A percentile compares a stretch with the other conserved stretches of the same genome.
Evolutionary conservation across 2,329 filamentous ascomycete species (phyloP).

Genomic region (Fusarium guadeloupense): DNA sequence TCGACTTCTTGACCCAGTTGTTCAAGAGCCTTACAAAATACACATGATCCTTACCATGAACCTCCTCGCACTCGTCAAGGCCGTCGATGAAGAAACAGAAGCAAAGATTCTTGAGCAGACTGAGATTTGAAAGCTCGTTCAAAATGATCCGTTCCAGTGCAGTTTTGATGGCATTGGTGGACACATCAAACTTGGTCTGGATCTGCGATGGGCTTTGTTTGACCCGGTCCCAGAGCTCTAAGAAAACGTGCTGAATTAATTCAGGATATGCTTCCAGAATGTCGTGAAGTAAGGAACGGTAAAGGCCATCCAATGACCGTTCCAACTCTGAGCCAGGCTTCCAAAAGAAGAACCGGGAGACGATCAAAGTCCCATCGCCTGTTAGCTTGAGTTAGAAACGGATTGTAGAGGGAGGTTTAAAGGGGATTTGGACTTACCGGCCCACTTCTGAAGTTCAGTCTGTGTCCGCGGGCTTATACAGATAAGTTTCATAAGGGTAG

Average conservation of each 20-base stretch:
- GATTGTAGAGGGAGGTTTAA: too few relatives aligned
- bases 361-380: background rate
- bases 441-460: background rate
- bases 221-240: background rate
- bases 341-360: constrained; percentile 1
- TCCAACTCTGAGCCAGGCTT: background rate
- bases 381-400: background rate
- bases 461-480: background rate
- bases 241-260: background rate
- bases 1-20: background rate
- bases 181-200: background rate
- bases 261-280: background rate
- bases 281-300: background rate
- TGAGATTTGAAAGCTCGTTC: background rate
- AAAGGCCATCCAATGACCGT: background rate
- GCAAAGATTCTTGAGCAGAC: background rate
- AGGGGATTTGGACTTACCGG: background rate
- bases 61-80: background rate
- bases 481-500: background rate
- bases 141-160: background rate
- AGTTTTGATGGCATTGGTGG: background rate
- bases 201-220: background rate
- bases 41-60: background rate
- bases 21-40: background rate
- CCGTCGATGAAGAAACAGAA: constrained; percentile 8